A percentile compares a stretch with the other conserved stretches of the same genome.
Conservation (phyloP, 2,329 filamentous ascomycete species). For the Claviceps capensis region DNA sequence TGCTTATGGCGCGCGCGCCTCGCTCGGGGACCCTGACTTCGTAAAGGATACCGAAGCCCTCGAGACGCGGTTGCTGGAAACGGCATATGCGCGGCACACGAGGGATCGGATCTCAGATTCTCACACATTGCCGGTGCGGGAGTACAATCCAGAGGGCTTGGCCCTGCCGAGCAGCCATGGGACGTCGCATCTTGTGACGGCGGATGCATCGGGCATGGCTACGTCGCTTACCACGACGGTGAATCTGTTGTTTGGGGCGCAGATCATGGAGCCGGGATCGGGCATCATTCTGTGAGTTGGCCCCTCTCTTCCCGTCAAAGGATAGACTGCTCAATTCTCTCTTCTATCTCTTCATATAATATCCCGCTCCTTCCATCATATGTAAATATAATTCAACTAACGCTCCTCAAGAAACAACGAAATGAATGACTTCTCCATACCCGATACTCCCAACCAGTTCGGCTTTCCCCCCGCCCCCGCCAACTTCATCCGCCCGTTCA, state of each 20-base stretch:
- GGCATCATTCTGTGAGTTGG: slow-evolving; percentile 55
- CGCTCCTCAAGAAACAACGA: slow-evolving; percentile 37
- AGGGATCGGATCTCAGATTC: slow-evolving; percentile 57
- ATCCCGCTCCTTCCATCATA: background rate
- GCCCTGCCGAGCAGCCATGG: slow-evolving; percentile 58
- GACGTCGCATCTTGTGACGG: slow-evolving; percentile 59
- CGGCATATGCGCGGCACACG: slow-evolving; percentile 43
- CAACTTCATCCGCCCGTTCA: slow-evolving; percentile 71
- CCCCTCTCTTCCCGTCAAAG: too few relatives aligned
- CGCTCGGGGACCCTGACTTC: slow-evolving; percentile 71
- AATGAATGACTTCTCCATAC: slow-evolving; percentile 77
- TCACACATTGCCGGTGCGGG: slow-evolving; percentile 54
- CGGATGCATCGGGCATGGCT: slow-evolving; percentile 60
- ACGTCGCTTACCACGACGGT: slow-evolving; percentile 76
- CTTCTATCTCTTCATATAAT: background rate
- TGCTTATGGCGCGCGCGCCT: slow-evolving; percentile 65
- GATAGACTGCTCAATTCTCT: background rate
- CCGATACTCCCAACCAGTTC: slow-evolving; percentile 63
- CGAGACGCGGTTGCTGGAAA: slow-evolving; percentile 54
- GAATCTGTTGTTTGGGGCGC: slow-evolving; percentile 73
- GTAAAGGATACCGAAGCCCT: slow-evolving; percentile 48
- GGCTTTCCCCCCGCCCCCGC: slow-evolving; percentile 66
- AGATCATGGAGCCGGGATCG: slow-evolving; percentile 65
- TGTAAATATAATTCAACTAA: background rate
- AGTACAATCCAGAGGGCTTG: slow-evolving; percentile 57